These are phyloP conservation scores for Corymbia calophylla DNA, from an alignment of 441 rosid species.

Conservation along the genomic window DNA sequence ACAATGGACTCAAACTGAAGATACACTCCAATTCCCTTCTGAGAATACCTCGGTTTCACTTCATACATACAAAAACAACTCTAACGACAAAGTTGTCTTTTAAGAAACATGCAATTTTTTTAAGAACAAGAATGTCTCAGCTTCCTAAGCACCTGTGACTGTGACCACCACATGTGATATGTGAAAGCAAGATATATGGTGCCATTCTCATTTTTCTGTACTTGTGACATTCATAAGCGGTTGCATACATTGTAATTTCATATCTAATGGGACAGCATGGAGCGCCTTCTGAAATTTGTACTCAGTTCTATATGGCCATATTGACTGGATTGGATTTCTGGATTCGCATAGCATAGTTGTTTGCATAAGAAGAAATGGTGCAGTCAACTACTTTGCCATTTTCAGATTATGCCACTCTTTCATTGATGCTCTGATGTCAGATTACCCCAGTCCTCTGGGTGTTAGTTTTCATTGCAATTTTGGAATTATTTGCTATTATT, in stretches of 20 bases:
- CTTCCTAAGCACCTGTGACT: background rate
- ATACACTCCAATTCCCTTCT: background rate
- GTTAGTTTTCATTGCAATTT: background rate
- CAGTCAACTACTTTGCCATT: background rate
- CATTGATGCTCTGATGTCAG: background rate
- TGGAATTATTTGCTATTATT: background rate
- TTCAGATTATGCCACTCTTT: background rate
- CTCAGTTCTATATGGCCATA: background rate
- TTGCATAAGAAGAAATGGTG: background rate
- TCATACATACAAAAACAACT: background rate
- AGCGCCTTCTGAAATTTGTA: background rate
- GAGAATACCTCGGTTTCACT: background rate
- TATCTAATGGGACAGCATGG: background rate
- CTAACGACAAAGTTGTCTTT: background rate
- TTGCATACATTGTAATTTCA: background rate
- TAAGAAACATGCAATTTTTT: background rate
- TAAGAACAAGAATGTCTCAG: background rate
- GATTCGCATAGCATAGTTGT: background rate
- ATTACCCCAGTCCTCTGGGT: background rate
- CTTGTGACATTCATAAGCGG: background rate
- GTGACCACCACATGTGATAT: background rate
- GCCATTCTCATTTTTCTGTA: background rate
- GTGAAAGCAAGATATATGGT: background rate
- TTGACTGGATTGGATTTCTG: background rate
- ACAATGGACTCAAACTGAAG: background rate